Percentiles rank a stretch among this genome's conserved stretches.
phyloP scores from a whole-genome alignment of 768 basidiomycete genomes.

The Suillus clintonianus region DNA sequence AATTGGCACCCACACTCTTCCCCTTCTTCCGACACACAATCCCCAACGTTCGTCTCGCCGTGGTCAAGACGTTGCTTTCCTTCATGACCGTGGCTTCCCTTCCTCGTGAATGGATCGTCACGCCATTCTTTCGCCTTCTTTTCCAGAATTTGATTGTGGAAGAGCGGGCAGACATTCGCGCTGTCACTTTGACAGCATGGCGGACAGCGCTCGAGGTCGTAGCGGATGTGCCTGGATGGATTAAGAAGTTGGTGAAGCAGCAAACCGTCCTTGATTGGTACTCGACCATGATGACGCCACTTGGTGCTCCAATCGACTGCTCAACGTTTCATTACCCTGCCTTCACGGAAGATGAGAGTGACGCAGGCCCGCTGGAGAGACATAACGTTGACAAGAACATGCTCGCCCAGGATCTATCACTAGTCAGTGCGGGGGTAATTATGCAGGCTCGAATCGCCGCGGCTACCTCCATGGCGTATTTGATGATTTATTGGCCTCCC shows the following conservation, averaged over 20 bases:
- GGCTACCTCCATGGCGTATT: slow-evolving; percentile 72
- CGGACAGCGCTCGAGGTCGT: slow-evolving; percentile 62
- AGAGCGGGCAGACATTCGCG: slow-evolving; percentile 82
- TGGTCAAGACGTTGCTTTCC: slow-evolving; percentile 83
- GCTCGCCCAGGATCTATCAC: slow-evolving; percentile 84
- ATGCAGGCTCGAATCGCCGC: slow-evolving; percentile 79
- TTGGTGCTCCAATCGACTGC: slow-evolving; percentile 76
- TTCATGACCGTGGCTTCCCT: slow-evolving; percentile 81
- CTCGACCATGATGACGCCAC: slow-evolving; percentile 83
- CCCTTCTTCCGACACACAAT: slow-evolving; percentile 99
- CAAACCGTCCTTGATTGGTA: slow-evolving; percentile 82
- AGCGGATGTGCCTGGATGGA: slow-evolving; percentile 44
- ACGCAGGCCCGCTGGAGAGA: slow-evolving; percentile 50
- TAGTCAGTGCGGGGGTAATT: slow-evolving; percentile 76
- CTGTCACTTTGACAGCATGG: slow-evolving; percentile 75
- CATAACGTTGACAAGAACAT: slow-evolving; percentile 98
- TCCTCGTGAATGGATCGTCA: slow-evolving; percentile 77
- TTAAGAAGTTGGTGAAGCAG: slow-evolving; percentile 56
- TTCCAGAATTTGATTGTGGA: slow-evolving; percentile 95
- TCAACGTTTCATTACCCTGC: slow-evolving; percentile 68
- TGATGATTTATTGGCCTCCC: slow-evolving; percentile 68
- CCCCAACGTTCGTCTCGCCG: slow-evolving; percentile 86
- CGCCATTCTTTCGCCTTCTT: slow-evolving; percentile 77
- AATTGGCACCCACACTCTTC: slow-evolving; percentile 84
- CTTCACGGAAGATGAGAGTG: slow-evolving; percentile 46